These are phyloP conservation scores for Kandelia obovata DNA, from an alignment of 345 rosid species.

Conservation along the genomic window DNA sequence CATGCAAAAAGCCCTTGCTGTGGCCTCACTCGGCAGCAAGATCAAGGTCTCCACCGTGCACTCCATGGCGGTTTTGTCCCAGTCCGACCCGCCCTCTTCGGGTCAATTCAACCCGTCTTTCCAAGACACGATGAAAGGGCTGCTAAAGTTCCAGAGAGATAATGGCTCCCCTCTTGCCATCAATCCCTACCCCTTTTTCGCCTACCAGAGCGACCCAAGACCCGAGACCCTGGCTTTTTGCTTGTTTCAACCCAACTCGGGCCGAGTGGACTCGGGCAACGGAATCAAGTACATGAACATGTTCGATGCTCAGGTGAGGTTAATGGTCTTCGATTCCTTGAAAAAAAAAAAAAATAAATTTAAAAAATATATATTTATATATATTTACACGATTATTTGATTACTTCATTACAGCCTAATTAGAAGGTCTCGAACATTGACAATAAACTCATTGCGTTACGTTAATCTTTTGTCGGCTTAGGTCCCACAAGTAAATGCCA, in stretches of 20 bases:
- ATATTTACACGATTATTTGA: no score
- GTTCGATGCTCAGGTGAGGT: conserved; percentile 92
- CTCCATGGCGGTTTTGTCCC: conserved; percentile 71
- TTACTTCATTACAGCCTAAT: no score
- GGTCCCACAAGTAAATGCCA: background rate
- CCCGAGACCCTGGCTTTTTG: conserved; percentile 87
- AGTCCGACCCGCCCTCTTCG: conserved; percentile 84
- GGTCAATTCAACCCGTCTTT: conserved; percentile 55
- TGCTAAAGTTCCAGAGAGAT: conserved; percentile 64
- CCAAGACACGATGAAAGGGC: conserved; percentile 51
- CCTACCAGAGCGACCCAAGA: conserved; percentile 79
- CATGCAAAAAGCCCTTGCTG: conserved; percentile 62
- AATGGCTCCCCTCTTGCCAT: conserved; percentile 71
- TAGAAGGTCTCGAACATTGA: no score
- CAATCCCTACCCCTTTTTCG: conserved; percentile 94
- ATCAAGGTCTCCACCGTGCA: conserved; percentile 88
- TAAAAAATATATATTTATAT: no score
- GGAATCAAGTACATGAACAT: conserved; percentile 89
- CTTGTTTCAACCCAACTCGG: conserved; percentile 82
- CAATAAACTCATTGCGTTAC: background rate
- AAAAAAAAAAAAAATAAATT: background rate
- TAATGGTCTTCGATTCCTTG: background rate
- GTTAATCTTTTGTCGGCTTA: background rate
- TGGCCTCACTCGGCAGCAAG: conserved; percentile 69
- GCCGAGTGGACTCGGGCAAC: conserved; percentile 72